These are phyloP conservation scores for Cladophialophora chaetospira DNA, from an alignment of 2,329 filamentous ascomycete species.

Conservation along the genomic window DNA sequence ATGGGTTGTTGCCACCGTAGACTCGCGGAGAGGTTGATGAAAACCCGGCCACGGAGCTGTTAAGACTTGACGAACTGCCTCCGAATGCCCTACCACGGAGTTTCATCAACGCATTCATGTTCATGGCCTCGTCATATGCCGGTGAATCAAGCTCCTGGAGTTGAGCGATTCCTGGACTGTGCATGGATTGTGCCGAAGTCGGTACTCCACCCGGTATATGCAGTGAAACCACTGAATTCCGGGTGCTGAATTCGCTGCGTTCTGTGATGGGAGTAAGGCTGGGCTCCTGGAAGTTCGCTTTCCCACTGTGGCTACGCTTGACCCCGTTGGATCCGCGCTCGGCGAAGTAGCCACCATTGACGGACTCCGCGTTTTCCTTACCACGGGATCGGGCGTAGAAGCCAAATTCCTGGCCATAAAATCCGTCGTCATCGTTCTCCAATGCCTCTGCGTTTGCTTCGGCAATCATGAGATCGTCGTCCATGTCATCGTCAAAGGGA, in stretches of 20 bases:
- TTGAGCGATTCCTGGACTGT: constrained; percentile 75
- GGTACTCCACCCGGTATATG: constrained; percentile 51
- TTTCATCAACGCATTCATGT: constrained; percentile 69
- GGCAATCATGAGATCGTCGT: constrained; percentile 89
- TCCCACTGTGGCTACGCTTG: constrained; percentile 69
- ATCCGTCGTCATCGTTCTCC: constrained; percentile 87
- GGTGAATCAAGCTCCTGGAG: constrained; percentile 59
- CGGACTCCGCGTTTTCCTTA: constrained; percentile 59
- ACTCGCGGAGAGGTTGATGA: constrained; percentile 41
- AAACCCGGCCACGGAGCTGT: constrained; percentile 49
- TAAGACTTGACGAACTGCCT: constrained; percentile 73
- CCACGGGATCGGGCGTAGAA: constrained; percentile 73
- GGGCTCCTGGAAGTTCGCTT: constrained; percentile 75
- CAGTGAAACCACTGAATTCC: constrained; percentile 84
- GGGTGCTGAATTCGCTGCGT: constrained; percentile 90
- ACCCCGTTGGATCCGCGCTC: constrained; percentile 66
- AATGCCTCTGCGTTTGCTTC: constrained; percentile 92
- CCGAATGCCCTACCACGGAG: constrained; percentile 77
- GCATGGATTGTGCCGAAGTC: constrained; percentile 55
- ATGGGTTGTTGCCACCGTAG: constrained; percentile 36
- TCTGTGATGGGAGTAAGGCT: constrained; percentile 96
- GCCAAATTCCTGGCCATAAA: constrained; percentile 94
- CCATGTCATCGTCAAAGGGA: constrained; percentile 64
- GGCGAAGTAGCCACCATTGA: constrained; percentile 87
- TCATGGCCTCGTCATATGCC: constrained; percentile 67